Base-by-base conservation (phyloP, 495 filamentous ascomycete genomes). In the Massariosphaeria phaeospora region DNA sequence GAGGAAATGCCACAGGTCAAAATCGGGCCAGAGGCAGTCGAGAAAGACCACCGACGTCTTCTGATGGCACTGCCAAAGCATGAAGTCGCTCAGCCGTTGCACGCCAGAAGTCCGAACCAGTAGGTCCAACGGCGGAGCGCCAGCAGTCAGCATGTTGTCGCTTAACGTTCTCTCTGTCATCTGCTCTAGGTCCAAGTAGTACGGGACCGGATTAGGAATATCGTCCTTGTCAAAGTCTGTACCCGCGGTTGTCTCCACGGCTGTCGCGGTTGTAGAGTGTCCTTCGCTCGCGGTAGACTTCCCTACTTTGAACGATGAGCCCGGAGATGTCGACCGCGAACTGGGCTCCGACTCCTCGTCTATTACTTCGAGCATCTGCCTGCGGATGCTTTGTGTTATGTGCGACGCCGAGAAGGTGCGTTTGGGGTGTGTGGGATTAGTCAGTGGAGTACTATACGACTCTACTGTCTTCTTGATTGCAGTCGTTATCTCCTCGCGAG, bases 41-140 rank as follows among this genome's bases (percentile, higher is more conserved):
- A 96, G 67, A 70, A 97, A 98, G 33, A 88, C 87, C 48, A 97
- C 84, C 48, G 95, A 84, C 0, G 93, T 97, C 36, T 91, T 75
- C 63, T 94, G 77, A 61, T 97, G 90, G 62, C 86, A 91, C 70
- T 98, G 93, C 93, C 93, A 98, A 46, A 98, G 82, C 90, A 98
- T 90, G 64, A 97, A 98, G 65, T 98, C 93, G 62, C 88, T 95
- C 52, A 98, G 70, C 18, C 93, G 78, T 64, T 90, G 85, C 10
- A 98, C 93, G 24, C 89, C 93, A 44, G 88, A 94, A 0, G 93
- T 98, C 23, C 93, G 79, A 17, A 98, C 76, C 23, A 97, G 79
- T 0, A 98, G 75, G 59, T 98, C 93, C 18, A 97, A 73, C 1
- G 94, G 93, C 2, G 94, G 94, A 48, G 80, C 82, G 27, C 79